Evolutionary conservation across 371 early-diverging fungal genomes (phyloP), one percentile per base, ranked within the genome.

Genomic region (Coemansia sp.): DNA sequence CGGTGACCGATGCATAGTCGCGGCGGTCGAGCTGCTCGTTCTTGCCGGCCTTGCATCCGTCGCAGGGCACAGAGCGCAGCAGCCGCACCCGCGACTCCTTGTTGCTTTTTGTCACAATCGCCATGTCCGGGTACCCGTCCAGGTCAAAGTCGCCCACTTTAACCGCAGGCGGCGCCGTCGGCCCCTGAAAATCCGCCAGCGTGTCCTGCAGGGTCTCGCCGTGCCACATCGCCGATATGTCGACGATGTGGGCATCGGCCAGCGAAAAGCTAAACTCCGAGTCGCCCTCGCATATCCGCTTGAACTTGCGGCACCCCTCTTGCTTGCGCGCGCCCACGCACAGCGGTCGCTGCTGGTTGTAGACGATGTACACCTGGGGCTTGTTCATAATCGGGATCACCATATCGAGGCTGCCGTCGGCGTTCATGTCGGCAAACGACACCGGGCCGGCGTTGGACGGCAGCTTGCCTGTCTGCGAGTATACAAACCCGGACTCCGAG

Each of bases 121-220:
- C 81, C 30, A 95, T 55, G 77, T 97, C 97, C 0, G 96, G 94
- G 71, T 91, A 94, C 8, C 96, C 95, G 77, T 97, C 97, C 62
- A 91, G 77, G 63, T 95, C 90, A 56, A 87, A 88, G 63, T 97
- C 97, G 12, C 92, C 94, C 59, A 81, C 61, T 35, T 82, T 80
- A 4, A 85, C 61, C 2, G 84, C 69, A 0, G 86, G 82, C 16
- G 91, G 86, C 48, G 81, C 79, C 36, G 80, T 68, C 5, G 65
- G 61, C 2, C 88, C 88, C 61, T 79, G 77, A 59, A 90, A 89
- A 3, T 65, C 71, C 0, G 57, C 54, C 30, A 88, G 85, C 1
- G 60, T 31, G 20, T 68, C 74, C 6, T 80, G 62, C 41, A 89
- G 60, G 16, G 63, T 66, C 56, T 87, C 88, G 2, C 80, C 68